phyloP scores from a whole-genome alignment of 352 stramenopile genomes.

The Globisporangium alternatum region DNA sequence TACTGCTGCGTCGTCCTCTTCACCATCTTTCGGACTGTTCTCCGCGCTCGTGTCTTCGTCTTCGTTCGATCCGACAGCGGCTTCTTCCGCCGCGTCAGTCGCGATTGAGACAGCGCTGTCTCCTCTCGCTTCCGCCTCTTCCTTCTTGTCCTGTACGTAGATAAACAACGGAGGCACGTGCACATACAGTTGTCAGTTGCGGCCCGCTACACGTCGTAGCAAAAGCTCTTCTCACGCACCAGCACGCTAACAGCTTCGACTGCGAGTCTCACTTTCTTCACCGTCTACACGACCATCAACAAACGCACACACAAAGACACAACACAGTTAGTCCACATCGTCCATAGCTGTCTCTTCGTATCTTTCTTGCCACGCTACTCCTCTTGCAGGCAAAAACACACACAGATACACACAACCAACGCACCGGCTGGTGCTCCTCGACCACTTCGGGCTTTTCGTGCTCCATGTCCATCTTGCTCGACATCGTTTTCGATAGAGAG shows the following conservation, averaged over 20 bases:
- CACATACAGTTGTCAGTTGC: neutral
- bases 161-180: neutral
- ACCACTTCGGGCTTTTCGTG: slow-evolving; percentile 74
- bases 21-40: slow-evolving; percentile 16
- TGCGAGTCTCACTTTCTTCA: slow-evolving; percentile 61
- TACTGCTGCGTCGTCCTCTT: slow-evolving; percentile 1
- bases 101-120: slow-evolving; percentile 1
- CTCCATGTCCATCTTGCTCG: slow-evolving; percentile 61
- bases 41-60: slow-evolving; percentile 21
- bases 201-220: slow-evolving; percentile 27
- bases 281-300: slow-evolving; percentile 27
- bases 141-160: slow-evolving; percentile 12
- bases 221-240: slow-evolving; percentile 17
- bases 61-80: slow-evolving; percentile 9
- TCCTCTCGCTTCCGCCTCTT: neutral
- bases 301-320: neutral
- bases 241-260: slow-evolving; percentile 44
- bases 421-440: slow-evolving; percentile 59
- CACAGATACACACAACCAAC: neutral
- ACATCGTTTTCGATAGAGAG: slow-evolving; percentile 30
- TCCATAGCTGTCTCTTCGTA: neutral
- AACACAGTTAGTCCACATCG: neutral
- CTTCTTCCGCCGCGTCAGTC: neutral
- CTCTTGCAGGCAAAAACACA: neutral
- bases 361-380: neutral